Percentiles rank a stretch among this genome's conserved stretches.
phyloP scores from a whole-genome alignment of 225 moss, liverwort and hornwort species.

The Physcomitrium patens region DNA sequence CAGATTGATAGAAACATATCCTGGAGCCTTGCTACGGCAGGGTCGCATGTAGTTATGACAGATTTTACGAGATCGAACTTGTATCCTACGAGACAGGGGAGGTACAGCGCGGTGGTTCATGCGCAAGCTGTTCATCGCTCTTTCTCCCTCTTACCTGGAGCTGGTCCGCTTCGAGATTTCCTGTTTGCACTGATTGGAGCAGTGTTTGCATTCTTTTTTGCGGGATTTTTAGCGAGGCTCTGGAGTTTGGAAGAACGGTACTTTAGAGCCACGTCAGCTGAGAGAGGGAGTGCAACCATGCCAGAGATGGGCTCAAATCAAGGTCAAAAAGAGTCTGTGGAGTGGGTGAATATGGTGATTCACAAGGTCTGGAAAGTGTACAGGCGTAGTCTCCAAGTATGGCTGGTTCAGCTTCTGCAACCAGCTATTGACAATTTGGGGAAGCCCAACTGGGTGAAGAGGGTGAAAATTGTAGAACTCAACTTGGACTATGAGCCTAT shows the following conservation, averaged over 20 bases:
- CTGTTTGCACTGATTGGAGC: slow-evolving; percentile 84
- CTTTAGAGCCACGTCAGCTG: slow-evolving; percentile 72
- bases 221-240: slow-evolving; percentile 73
- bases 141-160: slow-evolving; percentile 58
- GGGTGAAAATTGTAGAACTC: slow-evolving; percentile 88
- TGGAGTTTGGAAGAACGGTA: slow-evolving; percentile 84
- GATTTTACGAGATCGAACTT: neutral
- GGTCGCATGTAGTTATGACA: slow-evolving; percentile 17
- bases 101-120: slow-evolving; percentile 15
- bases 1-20: slow-evolving; percentile 18
- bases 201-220: slow-evolving; percentile 69
- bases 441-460: slow-evolving; percentile 83
- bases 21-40: neutral
- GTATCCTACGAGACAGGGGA: neutral
- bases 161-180: slow-evolving; percentile 86
- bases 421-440: slow-evolving; percentile 95
- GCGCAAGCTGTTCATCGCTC: slow-evolving; percentile 47
- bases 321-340: slow-evolving; percentile 93
- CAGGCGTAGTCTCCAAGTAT: slow-evolving; percentile 80
- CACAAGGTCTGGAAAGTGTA: slow-evolving; percentile 98
- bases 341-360: slow-evolving; percentile 99
- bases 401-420: slow-evolving; percentile 82
- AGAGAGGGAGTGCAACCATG: slow-evolving; percentile 86
- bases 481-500: slow-evolving; percentile 93
- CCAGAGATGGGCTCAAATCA: slow-evolving; percentile 83